These are phyloP conservation scores for Globisporangium yorkense DNA, from an alignment of 352 stramenopile genomes.

Conservation along the genomic window DNA sequence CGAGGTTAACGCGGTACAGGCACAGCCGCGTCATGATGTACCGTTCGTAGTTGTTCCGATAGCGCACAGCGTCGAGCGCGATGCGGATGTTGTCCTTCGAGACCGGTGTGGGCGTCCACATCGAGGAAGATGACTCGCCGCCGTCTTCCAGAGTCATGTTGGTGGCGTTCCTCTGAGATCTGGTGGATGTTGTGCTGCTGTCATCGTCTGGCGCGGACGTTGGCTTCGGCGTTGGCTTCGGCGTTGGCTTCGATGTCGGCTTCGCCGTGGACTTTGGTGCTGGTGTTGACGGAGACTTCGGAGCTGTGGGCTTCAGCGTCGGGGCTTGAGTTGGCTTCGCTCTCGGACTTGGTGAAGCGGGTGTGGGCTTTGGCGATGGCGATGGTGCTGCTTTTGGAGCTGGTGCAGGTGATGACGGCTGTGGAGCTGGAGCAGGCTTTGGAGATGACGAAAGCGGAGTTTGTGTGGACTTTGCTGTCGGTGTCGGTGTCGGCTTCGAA, in stretches of 20 bases:
- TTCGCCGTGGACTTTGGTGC: not conserved
- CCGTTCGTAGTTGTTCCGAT: conserved; percentile 31
- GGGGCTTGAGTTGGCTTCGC: not conserved
- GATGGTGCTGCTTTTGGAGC: not conserved
- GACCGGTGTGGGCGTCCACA: conserved; percentile 20
- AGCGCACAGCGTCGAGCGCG: conserved; percentile 32
- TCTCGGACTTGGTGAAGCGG: not conserved
- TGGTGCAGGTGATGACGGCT: not conserved
- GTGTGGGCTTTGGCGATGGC: too few relatives aligned
- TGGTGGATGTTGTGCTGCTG: not conserved
- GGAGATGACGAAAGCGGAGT: not conserved
- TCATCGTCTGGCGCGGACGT: not conserved
- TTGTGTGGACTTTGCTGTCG: not conserved
- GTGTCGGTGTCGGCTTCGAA: not conserved
- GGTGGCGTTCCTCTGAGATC: not conserved
- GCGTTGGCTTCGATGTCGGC: not conserved
- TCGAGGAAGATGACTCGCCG: conserved; percentile 1
- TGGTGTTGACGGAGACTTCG: not conserved
- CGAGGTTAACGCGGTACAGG: conserved; percentile 33
- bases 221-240: not conserved
- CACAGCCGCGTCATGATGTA: conserved; percentile 27
- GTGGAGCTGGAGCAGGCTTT: too few relatives aligned
- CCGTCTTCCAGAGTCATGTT: not conserved
- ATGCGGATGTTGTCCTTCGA: conserved; percentile 16
- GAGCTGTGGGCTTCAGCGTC: not conserved